Percentiles rank a stretch among this genome's conserved stretches.
phyloP scores from a whole-genome alignment of 2,329 filamentous ascomycete genomes.

The Xylariales sp. region DNA sequence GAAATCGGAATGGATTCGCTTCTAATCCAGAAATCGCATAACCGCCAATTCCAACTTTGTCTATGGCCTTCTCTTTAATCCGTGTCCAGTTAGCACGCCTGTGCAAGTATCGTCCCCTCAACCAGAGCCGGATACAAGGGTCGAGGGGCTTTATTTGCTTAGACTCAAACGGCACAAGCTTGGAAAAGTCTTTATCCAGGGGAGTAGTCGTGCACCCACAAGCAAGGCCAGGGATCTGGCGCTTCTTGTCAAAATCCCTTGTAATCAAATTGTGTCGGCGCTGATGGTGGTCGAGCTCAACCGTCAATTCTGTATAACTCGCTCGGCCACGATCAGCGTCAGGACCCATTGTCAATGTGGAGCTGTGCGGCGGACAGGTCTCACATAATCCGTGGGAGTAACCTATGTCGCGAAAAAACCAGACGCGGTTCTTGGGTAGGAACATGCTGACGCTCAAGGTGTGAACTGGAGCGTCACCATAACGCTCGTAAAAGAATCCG shows the following conservation, averaged over 20 bases:
- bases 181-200: slow-evolving; percentile 41
- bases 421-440: slow-evolving; percentile 43
- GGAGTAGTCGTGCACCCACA: slow-evolving; percentile 39
- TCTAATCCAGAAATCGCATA: slow-evolving; percentile 27
- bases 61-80: slow-evolving; percentile 32
- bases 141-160: slow-evolving; percentile 41
- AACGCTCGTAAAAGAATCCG: slow-evolving; percentile 42
- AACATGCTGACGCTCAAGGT: slow-evolving; percentile 53
- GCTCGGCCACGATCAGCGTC: slow-evolving; percentile 11
- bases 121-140: slow-evolving; percentile 40
- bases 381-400: slow-evolving; percentile 40
- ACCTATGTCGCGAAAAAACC: slow-evolving; percentile 45
- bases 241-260: slow-evolving; percentile 33
- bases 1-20: too few species aligned
- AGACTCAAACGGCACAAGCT: slow-evolving; percentile 40
- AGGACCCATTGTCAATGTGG: slow-evolving; percentile 11
- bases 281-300: slow-evolving; percentile 30
- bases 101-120: slow-evolving; percentile 36
- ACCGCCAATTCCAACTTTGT: slow-evolving; percentile 38
- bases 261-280: too few species aligned
- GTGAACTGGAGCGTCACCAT: slow-evolving; percentile 45
- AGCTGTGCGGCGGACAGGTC: slow-evolving; percentile 27
- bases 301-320: slow-evolving; percentile 16
- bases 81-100: slow-evolving; percentile 37
- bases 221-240: slow-evolving; percentile 20